phyloP scores from a whole-genome alignment of 2,329 filamentous ascomycete species.

The Phyllosticta citrichinensis region DNA sequence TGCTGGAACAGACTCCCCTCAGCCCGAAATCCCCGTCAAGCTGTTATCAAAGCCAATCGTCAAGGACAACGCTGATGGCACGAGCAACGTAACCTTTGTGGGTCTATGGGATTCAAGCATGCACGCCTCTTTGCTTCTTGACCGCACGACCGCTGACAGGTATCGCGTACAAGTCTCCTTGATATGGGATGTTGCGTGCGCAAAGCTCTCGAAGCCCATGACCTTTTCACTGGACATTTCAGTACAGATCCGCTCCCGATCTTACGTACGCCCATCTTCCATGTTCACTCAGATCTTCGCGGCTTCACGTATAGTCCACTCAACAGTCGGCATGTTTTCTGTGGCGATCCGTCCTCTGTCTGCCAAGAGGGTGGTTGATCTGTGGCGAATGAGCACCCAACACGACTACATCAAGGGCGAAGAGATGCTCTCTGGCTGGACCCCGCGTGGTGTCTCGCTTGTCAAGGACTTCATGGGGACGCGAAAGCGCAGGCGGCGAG shows the following conservation, averaged over 20 bases:
- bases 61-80: constrained; percentile 81
- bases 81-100: constrained; percentile 72
- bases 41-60: constrained; percentile 69
- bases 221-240: constrained; percentile 72
- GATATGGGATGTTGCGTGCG: constrained; percentile 75
- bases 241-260: constrained; percentile 73
- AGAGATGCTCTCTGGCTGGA: constrained; percentile 75
- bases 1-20: constrained; percentile 62
- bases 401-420: constrained; percentile 96
- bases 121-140: constrained; percentile 85
- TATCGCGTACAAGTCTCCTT: constrained; percentile 83
- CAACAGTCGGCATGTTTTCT: constrained; percentile 77
- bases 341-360: constrained; percentile 77
- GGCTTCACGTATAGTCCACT: constrained; percentile 74
- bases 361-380: constrained; percentile 81
- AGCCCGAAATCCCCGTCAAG: constrained; percentile 66
- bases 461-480: constrained; percentile 77
- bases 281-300: constrained; percentile 85
- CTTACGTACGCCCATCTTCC: constrained; percentile 75
- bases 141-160: constrained; percentile 85
- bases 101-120: constrained; percentile 95
- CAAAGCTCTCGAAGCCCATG: constrained; percentile 79
- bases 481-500: constrained; percentile 61
- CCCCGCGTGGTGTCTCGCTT: constrained; percentile 77
- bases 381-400: constrained; percentile 93